Base-by-base conservation (phyloP, 2,329 filamentous ascomycete species). In the Monosporascus ibericus region DNA sequence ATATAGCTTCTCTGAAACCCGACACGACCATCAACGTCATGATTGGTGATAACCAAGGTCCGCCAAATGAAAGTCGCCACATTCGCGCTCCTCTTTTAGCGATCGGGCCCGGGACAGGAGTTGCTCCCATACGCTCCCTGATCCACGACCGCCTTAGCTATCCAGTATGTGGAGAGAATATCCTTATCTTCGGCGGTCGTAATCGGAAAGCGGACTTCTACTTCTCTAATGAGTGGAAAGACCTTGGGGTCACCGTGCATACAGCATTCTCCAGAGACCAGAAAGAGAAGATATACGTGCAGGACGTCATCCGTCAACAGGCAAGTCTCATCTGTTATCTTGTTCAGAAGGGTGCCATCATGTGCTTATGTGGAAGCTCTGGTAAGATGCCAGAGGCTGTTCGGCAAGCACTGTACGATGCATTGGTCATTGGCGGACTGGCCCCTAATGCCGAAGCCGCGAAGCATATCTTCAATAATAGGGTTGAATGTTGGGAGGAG, bases 111-210 rank as follows among this genome's bases (percentile, higher is more conserved):
- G 92, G 92, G 3, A 96, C 92, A 0, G 92, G 92, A 6, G 75
- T 96, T 34, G 92, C 92, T 0, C 92, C 92, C 0, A 84, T 96
- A 63, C 84, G 92, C 3, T 82, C 87, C 5, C 77, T 96, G 59
- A 77, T 94, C n/a, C 85, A 87, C 65, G 86, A 95, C 59, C 86
- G 90, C n/a, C 63, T 68, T 42, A 61, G 63, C 0, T 58, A 69
- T 25, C 47, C 57, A 53, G 57, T 17, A 27, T 51, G 51, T 27
- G 53, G 54, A 15, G 47, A 52, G 17, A 52, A 66, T 3, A 61
- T 89, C 1, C 75, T 99, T 2, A 86, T 97, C 69, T 97, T 90
- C 59, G 94, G 94, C 11, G 90, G 88, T 58, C 85, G 94, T 34
- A 95, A 89, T 62, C 71, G 75, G 11, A 62, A 73, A 0, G 81